Percentiles rank a stretch among this genome's conserved stretches.
These are phyloP conservation scores for Polysphondylium violaceum DNA, from an alignment of 78 protist genomes.

Conservation along the genomic window DNA sequence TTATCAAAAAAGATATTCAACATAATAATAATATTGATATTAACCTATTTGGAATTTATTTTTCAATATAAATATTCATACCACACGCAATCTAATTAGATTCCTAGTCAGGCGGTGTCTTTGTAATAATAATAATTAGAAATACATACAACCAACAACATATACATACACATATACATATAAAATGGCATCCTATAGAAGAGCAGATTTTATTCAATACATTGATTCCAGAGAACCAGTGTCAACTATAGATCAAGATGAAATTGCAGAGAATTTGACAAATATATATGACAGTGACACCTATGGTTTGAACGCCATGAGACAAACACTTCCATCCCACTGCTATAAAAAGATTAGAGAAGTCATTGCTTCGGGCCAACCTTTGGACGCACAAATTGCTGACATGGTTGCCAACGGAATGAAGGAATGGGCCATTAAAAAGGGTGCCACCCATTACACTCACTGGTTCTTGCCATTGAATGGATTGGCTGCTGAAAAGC, in stretches of 20 bases:
- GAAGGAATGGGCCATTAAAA: slow-evolving; percentile 92
- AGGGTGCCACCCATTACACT: slow-evolving; percentile 90
- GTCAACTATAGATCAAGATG: neutral
- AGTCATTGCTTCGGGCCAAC: slow-evolving; percentile 60
- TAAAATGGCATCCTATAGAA: slow-evolving; percentile 35
- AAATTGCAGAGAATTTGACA: slow-evolving; percentile 45
- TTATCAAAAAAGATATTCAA: no score
- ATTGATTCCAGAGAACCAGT: slow-evolving; percentile 68
- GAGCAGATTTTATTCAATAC: slow-evolving; percentile 47
- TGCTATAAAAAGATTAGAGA: slow-evolving; percentile 70
- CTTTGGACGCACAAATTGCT: slow-evolving; percentile 72
- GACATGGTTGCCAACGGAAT: slow-evolving; percentile 88
- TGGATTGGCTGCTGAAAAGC: slow-evolving; percentile 86
- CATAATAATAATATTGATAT: no score
- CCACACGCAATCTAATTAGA: no score
- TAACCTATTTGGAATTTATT: no score
- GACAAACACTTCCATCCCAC: slow-evolving; percentile 78
- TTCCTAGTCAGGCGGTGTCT: no score
- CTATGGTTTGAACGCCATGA: slow-evolving; percentile 74
- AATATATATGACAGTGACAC: slow-evolving; percentile 62
- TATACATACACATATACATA: neutral
- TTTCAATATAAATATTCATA: no score
- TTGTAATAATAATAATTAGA: no score
- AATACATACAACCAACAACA: no score
- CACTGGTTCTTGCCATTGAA: slow-evolving; percentile 96